phyloP scores from a whole-genome alignment of 768 basidiomycete genomes.

The Tulasnella sp. region DNA sequence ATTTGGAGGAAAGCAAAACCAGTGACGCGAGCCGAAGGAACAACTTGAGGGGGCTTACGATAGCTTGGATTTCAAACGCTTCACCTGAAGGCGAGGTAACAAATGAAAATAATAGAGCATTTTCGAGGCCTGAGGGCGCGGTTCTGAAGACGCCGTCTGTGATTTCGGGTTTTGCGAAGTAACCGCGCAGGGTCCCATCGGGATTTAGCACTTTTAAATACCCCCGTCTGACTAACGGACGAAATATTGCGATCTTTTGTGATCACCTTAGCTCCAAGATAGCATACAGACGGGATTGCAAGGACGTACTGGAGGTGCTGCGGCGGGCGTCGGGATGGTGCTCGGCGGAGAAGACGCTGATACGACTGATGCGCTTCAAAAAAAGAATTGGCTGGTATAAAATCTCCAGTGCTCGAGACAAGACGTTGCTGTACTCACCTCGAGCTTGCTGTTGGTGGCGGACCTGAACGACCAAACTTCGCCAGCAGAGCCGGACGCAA shows the following conservation, averaged over 20 bases:
- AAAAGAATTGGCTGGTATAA: not conserved
- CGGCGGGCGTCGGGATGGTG: not conserved
- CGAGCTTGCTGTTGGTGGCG: not conserved
- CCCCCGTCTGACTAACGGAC: not conserved
- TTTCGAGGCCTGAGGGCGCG: not conserved
- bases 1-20: too few species aligned
- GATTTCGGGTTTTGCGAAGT: not conserved
- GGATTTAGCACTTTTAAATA: not conserved
- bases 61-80: too few species aligned
- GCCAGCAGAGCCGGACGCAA: not conserved
- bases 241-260: not conserved
- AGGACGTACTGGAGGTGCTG: not conserved
- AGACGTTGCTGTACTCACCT: not conserved
- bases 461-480: not conserved
- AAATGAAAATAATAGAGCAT: not conserved
- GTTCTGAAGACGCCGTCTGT: not conserved
- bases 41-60: too few species aligned
- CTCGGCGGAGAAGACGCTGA: not conserved
- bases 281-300: too few species aligned
- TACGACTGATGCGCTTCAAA: not conserved
- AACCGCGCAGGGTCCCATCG: not conserved
- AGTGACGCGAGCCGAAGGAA: too few species aligned
- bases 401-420: not conserved
- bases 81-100: too few species aligned
- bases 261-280: too few species aligned